phyloP scores from a whole-genome alignment of 176 grass and related monocot genomes.

The Leersia perrieri region DNA sequence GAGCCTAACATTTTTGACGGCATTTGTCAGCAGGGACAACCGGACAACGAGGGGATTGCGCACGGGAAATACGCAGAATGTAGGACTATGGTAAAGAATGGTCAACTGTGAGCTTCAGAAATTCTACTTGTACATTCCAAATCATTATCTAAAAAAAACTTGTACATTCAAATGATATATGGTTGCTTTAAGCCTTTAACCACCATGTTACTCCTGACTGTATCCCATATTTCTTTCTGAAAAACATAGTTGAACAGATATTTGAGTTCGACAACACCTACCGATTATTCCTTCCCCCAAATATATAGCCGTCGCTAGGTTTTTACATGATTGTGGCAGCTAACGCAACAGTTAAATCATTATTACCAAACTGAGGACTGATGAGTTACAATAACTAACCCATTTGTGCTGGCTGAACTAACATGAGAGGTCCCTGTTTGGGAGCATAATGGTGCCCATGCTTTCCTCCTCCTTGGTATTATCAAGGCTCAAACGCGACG shows the following conservation, averaged over 20 bases:
- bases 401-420: not conserved
- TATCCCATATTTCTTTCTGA: not conserved
- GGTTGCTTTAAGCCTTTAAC: not conserved
- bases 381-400: not conserved
- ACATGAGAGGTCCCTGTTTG: not conserved
- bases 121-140: not conserved
- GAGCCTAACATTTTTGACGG: too few relatives aligned
- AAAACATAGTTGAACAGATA: not conserved
- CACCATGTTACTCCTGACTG: not conserved
- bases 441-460: slow-evolving; percentile 16
- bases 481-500: not conserved
- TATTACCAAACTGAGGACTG: not conserved
- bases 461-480: slow-evolving; percentile 12
- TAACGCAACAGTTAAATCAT: not conserved
- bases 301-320: not conserved
- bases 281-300: not conserved
- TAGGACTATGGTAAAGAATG: too few relatives aligned
- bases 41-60: too few relatives aligned
- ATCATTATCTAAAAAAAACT: not conserved
- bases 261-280: not conserved
- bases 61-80: too few relatives aligned
- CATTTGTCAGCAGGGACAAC: too few relatives aligned
- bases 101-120: too few relatives aligned
- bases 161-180: not conserved
- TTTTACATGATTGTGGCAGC: not conserved